A percentile compares a stretch with the other conserved stretches of the same genome.
Conservation (phyloP, 768 basidiomycete genomes). For the Sarcomyxa edulis region DNA sequence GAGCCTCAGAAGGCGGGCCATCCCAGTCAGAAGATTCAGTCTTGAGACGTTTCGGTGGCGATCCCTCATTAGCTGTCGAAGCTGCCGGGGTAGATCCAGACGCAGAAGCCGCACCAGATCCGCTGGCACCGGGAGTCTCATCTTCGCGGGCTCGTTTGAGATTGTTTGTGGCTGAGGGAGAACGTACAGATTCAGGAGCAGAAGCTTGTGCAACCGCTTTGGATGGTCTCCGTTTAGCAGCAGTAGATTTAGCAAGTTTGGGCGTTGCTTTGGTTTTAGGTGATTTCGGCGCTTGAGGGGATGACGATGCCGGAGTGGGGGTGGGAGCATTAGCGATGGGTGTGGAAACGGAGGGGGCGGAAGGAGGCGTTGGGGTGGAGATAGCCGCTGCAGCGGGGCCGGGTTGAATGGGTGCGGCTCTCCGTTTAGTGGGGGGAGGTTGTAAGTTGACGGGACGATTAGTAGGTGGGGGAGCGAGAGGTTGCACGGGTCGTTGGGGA, state of each 20-base stretch:
- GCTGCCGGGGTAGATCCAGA: conserved; percentile 25
- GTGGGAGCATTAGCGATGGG: conserved; percentile 43
- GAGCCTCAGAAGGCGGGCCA: conserved; percentile 45
- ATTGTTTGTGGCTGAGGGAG: conserved; percentile 2
- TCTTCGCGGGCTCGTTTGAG: conserved; percentile 51
- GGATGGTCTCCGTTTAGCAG: conserved; percentile 28
- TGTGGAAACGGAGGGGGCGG: conserved; percentile 34
- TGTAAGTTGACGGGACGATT: conserved; percentile 10
- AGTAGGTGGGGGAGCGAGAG: conserved; percentile 11
- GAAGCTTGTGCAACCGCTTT: conserved; percentile 16
- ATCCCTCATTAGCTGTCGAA: conserved; percentile 40
- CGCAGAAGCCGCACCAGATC: conserved; percentile 15
- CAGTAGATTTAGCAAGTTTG: conserved; percentile 39
- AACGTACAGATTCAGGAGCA: conserved; percentile 21
- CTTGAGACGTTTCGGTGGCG: conserved; percentile 69
- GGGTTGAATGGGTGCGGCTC: conserved; percentile 15
- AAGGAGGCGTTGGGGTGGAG: conserved; percentile 41
- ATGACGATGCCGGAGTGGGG: conserved; percentile 47
- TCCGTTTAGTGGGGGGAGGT: conserved; percentile 21
- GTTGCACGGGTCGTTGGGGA: conserved; percentile 11
- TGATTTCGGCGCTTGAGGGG: conserved; percentile 67
- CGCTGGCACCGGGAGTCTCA: conserved; percentile 29
- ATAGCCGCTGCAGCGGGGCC: conserved; percentile 17
- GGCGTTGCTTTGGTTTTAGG: conserved; percentile 50
- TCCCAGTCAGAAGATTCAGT: conserved; percentile 78